Conservation (phyloP, 352 stramenopile species). For the Pythium scleroteichum region DNA sequence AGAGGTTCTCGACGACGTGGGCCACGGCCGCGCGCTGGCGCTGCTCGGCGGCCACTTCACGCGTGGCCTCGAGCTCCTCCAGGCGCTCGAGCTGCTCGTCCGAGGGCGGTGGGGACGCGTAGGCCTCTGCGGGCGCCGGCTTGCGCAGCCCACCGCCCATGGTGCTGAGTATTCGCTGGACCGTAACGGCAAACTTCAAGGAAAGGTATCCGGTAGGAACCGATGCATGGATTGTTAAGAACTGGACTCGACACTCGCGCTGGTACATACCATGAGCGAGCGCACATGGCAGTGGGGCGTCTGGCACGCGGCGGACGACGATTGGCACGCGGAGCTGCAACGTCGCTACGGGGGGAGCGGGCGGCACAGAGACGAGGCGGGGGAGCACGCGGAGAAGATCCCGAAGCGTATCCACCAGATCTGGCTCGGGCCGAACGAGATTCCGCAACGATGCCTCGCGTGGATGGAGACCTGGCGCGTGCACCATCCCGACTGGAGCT, state of each 20-base stretch:
- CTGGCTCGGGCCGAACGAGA: constrained; percentile 49
- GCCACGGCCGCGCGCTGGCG: constrained; percentile 55
- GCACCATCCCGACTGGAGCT: constrained; percentile 41
- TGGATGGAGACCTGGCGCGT: constrained; percentile 49
- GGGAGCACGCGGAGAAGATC: neutral
- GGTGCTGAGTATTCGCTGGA: neutral
- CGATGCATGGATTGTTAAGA: neutral
- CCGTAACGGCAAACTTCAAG: constrained; percentile 11
- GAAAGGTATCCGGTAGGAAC: constrained; percentile 5
- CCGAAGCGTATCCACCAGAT: constrained; percentile 57
- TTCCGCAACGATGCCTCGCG: constrained; percentile 29
- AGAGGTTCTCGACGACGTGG: constrained; percentile 79
- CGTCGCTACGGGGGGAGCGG: constrained; percentile 20
- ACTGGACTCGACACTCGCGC: neutral
- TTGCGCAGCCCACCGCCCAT: constrained; percentile 59
- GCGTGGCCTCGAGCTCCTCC: constrained; percentile 60
- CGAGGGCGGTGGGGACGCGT: neutral
- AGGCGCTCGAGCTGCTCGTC: constrained; percentile 55
- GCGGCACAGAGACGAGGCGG: neutral
- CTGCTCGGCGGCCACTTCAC: constrained; percentile 46
- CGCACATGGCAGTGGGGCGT: constrained; percentile 36
- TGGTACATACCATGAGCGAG: constrained; percentile 3
- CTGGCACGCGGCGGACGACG: constrained; percentile 33
- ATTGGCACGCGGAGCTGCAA: constrained; percentile 31
- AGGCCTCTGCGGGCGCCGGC: constrained; percentile 19